phyloP scores from a whole-genome alignment of 257 asterid genomes.

The Fraxinus americana region DNA sequence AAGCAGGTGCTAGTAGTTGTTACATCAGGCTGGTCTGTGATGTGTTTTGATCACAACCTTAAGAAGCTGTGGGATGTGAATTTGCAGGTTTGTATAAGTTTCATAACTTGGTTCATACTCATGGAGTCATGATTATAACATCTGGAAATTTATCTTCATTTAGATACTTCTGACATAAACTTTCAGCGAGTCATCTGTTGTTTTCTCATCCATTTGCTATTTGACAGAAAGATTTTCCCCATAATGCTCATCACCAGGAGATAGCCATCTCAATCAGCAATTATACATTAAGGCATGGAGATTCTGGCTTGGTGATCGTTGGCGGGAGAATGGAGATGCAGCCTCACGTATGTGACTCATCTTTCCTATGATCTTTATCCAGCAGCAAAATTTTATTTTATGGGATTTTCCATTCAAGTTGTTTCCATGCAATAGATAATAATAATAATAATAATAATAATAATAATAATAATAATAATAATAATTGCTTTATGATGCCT shows the following conservation, averaged over 20 bases:
- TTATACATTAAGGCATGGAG: slow-evolving; percentile 92
- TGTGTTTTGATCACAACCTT: slow-evolving; percentile 99
- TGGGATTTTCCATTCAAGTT: slow-evolving; percentile 19
- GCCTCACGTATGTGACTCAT: slow-evolving; percentile 71
- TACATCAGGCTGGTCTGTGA: slow-evolving; percentile 93
- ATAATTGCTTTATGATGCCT: slow-evolving; percentile 15
- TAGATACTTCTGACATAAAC: slow-evolving; percentile 10
- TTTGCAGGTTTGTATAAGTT: slow-evolving; percentile 62
- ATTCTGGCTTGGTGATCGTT: slow-evolving; percentile 85
- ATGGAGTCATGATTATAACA: slow-evolving; percentile 19
- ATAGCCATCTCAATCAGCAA: slow-evolving; percentile 81
- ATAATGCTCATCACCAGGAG: slow-evolving; percentile 96
- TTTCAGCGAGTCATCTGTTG: slow-evolving; percentile 7
- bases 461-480: slow-evolving; percentile 3
- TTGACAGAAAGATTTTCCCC: slow-evolving; percentile 91
- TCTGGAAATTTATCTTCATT: background rate
- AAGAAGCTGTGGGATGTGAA: slow-evolving; percentile 91
- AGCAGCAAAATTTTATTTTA: slow-evolving; percentile 17
- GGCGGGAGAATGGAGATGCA: slow-evolving; percentile 99
- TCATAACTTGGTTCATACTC: slow-evolving; percentile 16
- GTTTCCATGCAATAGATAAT: background rate
- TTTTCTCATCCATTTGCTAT: slow-evolving; percentile 27
- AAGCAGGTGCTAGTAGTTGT: slow-evolving; percentile 95
- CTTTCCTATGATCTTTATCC: slow-evolving; percentile 21
- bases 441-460: slow-evolving; percentile 2